Evolutionary conservation across 2,329 filamentous ascomycete species (phyloP), one percentile per base, ranked within the genome.

Genomic region (Ciborinia camelliae): DNA sequence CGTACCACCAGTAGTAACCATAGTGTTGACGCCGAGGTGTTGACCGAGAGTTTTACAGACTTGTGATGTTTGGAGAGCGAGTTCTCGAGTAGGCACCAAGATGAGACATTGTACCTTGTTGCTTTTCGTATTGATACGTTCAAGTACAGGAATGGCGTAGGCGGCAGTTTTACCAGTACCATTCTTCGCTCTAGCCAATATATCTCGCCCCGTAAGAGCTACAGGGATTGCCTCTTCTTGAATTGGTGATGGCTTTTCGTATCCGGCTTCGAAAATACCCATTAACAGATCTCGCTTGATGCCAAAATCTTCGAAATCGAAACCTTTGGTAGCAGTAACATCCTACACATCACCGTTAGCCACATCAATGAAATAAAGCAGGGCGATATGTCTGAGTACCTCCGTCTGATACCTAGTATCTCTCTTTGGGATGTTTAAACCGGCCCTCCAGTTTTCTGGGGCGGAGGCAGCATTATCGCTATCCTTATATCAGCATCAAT

Each of bases 161-260:
- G 96, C 96, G 30, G 94, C 95, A 12, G 95, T 99, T 82, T 99
- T 99, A 76, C 95, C 95, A 45, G 95, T 99, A 69, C 95, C 95
- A 78, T 99, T 99, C 83, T 99, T 99, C 71, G 95, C 95, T 79
- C 95, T 87, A 66, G 95, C 95, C 69, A 99, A 85, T 73, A 99
- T 93, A 76, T 99, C 95, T 79, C 94, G 87, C 64, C 95, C 95
- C 55, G 94, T 96, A 65, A 99, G 84, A 59, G 95, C 95, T 70
- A 99, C 94, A 55, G 95, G 95, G 74, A 99, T 97, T 63, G 95
- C 92, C 81, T 98, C 95, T 88, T 99, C 95, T 86, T 99, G 95
- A 73, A 99, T 99, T 14, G 95, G 95, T 65, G 95, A 99, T 20
- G 95, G 95, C 80, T 96, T 97, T 78, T 99, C 95, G 78, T 97